A percentile compares a stretch with the other conserved stretches of the same genome.
Evolutionary conservation across 768 basidiomycete species (phyloP).

Genomic region (Termitomyces heimii): DNA sequence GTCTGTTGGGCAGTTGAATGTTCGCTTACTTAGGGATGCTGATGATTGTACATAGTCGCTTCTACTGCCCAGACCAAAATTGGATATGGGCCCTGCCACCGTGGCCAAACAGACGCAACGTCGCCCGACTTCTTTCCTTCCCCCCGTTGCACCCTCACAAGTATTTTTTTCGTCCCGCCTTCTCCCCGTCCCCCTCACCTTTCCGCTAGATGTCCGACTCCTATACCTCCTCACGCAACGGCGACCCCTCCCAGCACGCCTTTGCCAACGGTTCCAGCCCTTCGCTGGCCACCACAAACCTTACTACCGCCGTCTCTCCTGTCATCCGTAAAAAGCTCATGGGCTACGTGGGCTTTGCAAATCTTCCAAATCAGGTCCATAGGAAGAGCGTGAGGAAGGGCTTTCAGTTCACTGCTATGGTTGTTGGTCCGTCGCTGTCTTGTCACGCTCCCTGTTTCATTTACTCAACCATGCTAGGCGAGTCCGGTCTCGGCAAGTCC

Average conservation of each 20-base stretch:
- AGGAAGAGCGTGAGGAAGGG: slow-evolving; percentile 97
- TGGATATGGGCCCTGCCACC: slow-evolving; percentile 32
- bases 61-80: slow-evolving; percentile 47
- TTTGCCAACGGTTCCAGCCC: slow-evolving; percentile 58
- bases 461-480: slow-evolving; percentile 47
- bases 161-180: slow-evolving; percentile 34
- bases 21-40: slow-evolving; percentile 2
- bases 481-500: slow-evolving; percentile 98
- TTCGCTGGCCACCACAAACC: slow-evolving; percentile 39
- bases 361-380: slow-evolving; percentile 98
- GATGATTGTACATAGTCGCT: slow-evolving; percentile 23
- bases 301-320: slow-evolving; percentile 32
- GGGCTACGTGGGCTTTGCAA: slow-evolving; percentile 96
- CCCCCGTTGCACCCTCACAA: slow-evolving; percentile 47
- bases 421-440: slow-evolving; percentile 63
- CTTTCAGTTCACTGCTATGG: slow-evolving; percentile 99
- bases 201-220: slow-evolving; percentile 65
- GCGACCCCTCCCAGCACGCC: slow-evolving; percentile 57
- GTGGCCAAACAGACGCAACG: slow-evolving; percentile 42
- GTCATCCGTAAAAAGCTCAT: slow-evolving; percentile 86
- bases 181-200: slow-evolving; percentile 23
- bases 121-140: slow-evolving; percentile 46
- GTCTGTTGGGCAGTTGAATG: slow-evolving; percentile 14
- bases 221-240: slow-evolving; percentile 62
- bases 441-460: slow-evolving; percentile 17